phyloP scores from a whole-genome alignment of 441 rosid genomes.

The Biscutella laevigata region DNA sequence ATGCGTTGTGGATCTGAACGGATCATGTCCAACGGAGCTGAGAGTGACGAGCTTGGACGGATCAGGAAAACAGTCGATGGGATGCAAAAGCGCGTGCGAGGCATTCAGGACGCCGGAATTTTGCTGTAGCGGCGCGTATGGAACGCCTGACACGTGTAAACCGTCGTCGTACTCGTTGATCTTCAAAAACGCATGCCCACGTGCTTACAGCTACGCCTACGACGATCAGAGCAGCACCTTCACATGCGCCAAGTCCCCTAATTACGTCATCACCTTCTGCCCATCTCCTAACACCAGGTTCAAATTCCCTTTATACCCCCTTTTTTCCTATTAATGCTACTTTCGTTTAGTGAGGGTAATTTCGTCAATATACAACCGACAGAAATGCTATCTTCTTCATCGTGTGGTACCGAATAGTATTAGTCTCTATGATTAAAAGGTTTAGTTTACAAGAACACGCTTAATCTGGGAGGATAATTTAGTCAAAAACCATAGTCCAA shows the following conservation, averaged over 20 bases:
- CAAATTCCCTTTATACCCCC: conserved; percentile 34
- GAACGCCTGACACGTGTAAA: conserved; percentile 63
- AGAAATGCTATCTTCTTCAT: background rate
- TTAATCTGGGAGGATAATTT: too few relatives aligned
- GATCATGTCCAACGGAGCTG: conserved; percentile 67
- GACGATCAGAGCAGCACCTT: conserved; percentile 84
- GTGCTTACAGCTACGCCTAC: conserved; percentile 90
- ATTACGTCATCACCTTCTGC: conserved; percentile 76
- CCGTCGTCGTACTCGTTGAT: conserved; percentile 61
- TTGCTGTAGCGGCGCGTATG: conserved; percentile 69
- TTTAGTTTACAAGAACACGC: background rate
- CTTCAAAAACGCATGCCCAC: conserved; percentile 76
- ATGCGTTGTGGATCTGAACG: conserved; percentile 60
- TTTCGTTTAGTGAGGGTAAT: conserved; percentile 32
- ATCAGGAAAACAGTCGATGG: conserved; percentile 35
- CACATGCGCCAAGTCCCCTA: conserved; percentile 62
- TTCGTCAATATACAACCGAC: background rate
- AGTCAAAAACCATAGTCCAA: too few relatives aligned
- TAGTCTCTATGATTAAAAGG: background rate
- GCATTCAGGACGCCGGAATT: conserved; percentile 69
- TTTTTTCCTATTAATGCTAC: background rate
- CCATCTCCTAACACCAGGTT: conserved; percentile 76
- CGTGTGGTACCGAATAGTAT: background rate
- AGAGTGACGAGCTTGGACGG: conserved; percentile 42
- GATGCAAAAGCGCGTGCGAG: conserved; percentile 88